Evolutionary conservation across 331 rosid genomes (phyloP).

Genomic region (Pyrus hybrid): DNA sequence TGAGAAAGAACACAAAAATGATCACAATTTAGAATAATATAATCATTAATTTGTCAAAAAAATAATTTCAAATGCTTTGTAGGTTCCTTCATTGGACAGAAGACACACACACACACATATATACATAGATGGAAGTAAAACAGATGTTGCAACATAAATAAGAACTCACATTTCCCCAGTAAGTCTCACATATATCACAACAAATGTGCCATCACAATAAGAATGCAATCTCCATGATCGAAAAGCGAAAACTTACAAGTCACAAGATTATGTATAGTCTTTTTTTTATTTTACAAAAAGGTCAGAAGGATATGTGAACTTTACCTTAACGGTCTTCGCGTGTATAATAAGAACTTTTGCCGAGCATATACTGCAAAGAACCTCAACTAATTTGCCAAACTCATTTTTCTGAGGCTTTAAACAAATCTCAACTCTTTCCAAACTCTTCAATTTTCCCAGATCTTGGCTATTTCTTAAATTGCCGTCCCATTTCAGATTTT

Average conservation of each 20-base stretch:
- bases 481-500: background rate
- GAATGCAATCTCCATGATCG: background rate
- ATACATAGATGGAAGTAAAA: too few species aligned
- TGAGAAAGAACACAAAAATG: background rate
- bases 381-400: background rate
- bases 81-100: background rate
- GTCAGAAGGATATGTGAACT: background rate
- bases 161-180: background rate
- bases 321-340: background rate
- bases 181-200: background rate
- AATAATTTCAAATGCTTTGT: too few species aligned
- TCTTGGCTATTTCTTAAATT: too few species aligned
- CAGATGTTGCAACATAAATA: background rate
- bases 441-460: too few species aligned
- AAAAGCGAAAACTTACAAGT: background rate
- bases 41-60: background rate
- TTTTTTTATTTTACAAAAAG: background rate
- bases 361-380: background rate
- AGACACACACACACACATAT: too few species aligned
- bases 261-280: too few species aligned
- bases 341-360: background rate
- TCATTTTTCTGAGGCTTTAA: too few species aligned
- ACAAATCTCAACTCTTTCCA: too few species aligned
- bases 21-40: background rate
- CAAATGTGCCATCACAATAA: background rate